Evolutionary conservation across 2,329 filamentous ascomycete genomes (phyloP), one percentile per base, ranked within the genome.

Genomic region (Eutypella sp.): DNA sequence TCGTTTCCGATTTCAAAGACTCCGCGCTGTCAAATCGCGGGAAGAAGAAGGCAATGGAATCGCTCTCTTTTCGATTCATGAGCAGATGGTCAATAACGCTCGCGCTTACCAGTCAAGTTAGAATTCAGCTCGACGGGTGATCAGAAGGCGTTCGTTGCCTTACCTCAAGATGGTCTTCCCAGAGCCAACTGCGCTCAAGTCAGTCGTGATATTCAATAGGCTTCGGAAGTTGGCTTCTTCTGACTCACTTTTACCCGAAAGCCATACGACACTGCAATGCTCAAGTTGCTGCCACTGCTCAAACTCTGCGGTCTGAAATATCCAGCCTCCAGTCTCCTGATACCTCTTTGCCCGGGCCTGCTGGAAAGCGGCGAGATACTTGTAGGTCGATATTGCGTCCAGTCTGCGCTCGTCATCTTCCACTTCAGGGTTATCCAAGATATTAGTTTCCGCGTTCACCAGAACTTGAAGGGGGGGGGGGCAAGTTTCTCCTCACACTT

Each of bases 11-110:
- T 16, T 51, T 22, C 11, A 58, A 29, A 4, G 56, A 57, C 6
- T 52, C 38, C 22, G 44, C n/a, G 33, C 47, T 46, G 29, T 54
- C 53, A 40, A 50, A 54, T 27, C 47, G 44, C 33, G 50, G 52
- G 25, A 57, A 55, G 43, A 59, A 56, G 39, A 55, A 59, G 15
- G 45, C 36, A 24, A 59, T 41, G 33, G 40, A 38, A 11, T 47
- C 40, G n/a, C 37, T 36, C 6, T 19, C 29, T 11, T 29, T 23
- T 11, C 33, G 43, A 7, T 18, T 44, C 15, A 22, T 25, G 22
- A 52, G 31, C 3, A 54, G 29, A 15, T 54, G 37, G 36, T 53
- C 47, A 16, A 53, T 40, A 9, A 41, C 23, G 46, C 37, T 50
- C 2, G 48, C 40, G 29, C 48, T 50, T 16, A 3, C 9, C 18